Percentiles rank a stretch among this genome's conserved stretches.
phyloP scores from a whole-genome alignment of 1,284 basidiomycete genomes.

The Austroboletus rostrupii region DNA sequence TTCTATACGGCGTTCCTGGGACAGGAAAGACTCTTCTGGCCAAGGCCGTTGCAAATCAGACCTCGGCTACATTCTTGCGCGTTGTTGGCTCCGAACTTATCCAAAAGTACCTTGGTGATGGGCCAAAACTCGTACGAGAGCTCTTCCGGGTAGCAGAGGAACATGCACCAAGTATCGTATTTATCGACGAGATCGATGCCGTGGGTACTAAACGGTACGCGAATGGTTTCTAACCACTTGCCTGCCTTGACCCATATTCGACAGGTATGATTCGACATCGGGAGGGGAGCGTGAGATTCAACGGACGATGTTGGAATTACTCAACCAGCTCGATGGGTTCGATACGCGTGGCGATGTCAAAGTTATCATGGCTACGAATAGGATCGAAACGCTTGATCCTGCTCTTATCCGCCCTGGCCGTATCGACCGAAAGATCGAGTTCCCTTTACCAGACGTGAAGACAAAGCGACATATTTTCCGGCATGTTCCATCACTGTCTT shows the following conservation, averaged over 20 bases:
- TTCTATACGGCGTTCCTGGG: slow-evolving; percentile 97
- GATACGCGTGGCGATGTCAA: slow-evolving; percentile 99
- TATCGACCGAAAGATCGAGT: slow-evolving; percentile 98
- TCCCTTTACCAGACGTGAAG: slow-evolving; percentile 92
- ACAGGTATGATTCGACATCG: slow-evolving; percentile 91
- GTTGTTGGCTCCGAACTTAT: slow-evolving; percentile 98
- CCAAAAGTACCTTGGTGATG: slow-evolving; percentile 98
- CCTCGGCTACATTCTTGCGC: slow-evolving; percentile 96
- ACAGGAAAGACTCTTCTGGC: slow-evolving; percentile 98
- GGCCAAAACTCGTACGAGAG: slow-evolving; percentile 97
- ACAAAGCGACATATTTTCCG: slow-evolving; percentile 98
- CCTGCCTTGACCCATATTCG: slow-evolving; percentile 14
- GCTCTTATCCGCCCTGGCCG: slow-evolving; percentile 97
- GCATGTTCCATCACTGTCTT: slow-evolving; percentile 33
- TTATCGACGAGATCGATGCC: slow-evolving; percentile 99
- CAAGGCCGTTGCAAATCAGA: slow-evolving; percentile 98
- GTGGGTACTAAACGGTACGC: slow-evolving; percentile 94
- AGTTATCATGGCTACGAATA: slow-evolving; percentile 92
- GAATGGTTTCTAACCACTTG: neutral
- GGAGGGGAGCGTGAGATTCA: slow-evolving; percentile 99
- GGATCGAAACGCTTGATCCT: slow-evolving; percentile 93
- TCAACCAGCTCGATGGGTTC: slow-evolving; percentile 98
- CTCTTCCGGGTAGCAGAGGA: slow-evolving; percentile 97
- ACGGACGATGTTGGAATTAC: slow-evolving; percentile 96
- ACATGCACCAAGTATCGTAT: slow-evolving; percentile 97